A percentile compares a stretch with the other conserved stretches of the same genome.
Evolutionary conservation across 2,329 filamentous ascomycete species (phyloP).

Genomic region (Fusarium buharicum): DNA sequence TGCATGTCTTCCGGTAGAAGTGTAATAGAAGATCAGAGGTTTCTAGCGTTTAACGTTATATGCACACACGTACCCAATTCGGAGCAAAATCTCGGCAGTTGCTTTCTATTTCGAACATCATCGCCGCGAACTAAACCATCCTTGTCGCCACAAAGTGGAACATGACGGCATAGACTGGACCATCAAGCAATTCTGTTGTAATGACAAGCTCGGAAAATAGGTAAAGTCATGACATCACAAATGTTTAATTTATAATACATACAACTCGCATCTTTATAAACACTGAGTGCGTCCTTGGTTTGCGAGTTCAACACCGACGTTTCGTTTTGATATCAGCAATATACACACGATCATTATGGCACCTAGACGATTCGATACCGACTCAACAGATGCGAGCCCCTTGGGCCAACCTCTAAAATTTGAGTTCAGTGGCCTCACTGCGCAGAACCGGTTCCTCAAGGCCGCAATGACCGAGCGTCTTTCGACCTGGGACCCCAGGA

Average conservation of each 20-base stretch:
- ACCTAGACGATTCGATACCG: conserved; percentile 14
- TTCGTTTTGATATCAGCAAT: neutral
- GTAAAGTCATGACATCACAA: conserved; percentile 22
- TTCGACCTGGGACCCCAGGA: conserved; percentile 67
- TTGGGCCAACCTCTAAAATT: conserved; percentile 61
- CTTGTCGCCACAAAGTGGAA: neutral
- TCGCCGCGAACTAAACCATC: conserved; percentile 7
- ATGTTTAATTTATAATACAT: conserved; percentile 4
- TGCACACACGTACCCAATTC: neutral
- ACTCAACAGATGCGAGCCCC: conserved; percentile 15
- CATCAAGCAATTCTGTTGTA: neutral
- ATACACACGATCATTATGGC: conserved; percentile 7
- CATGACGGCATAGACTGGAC: neutral
- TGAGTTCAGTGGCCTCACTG: conserved; percentile 63
- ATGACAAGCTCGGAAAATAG: no score
- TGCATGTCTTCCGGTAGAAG: neutral
- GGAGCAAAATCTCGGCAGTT: conserved; percentile 3
- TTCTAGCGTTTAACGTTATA: conserved; percentile 6
- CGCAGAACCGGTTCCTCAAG: conserved; percentile 74
- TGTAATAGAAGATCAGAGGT: neutral
- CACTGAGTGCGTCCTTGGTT: rapidly evolving
- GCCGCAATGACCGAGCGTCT: conserved; percentile 74
- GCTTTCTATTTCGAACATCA: neutral
- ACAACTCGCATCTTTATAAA: neutral
- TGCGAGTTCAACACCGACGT: rapidly evolving